Percentiles rank a stretch among this genome's conserved stretches.
Evolutionary conservation across 2,329 filamentous ascomycete species (phyloP).

Genomic region (Fusarium sp.): DNA sequence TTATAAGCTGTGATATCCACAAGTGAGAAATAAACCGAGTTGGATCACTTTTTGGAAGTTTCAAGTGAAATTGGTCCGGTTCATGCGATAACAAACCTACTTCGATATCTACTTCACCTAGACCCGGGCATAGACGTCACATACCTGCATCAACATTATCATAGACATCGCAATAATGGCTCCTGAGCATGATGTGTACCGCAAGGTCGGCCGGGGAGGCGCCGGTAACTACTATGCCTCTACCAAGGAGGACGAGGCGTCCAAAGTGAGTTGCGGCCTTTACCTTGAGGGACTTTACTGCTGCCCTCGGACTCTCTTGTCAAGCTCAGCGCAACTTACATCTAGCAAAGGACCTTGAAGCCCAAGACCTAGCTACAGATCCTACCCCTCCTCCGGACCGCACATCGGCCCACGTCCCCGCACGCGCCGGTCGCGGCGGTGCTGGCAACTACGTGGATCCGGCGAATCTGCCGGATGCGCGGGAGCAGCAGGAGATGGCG

Average conservation of each 20-base stretch:
- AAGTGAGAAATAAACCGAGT: constrained; percentile 10
- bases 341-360: constrained; percentile 56
- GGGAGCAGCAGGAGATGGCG: constrained; percentile 54
- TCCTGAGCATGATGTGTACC: constrained; percentile 61
- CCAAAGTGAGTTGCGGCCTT: constrained; percentile 46
- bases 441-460: constrained; percentile 72
- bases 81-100: constrained; percentile 6
- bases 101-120: constrained; percentile 10
- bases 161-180: constrained; percentile 35
- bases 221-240: constrained; percentile 75
- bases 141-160: constrained; percentile 6
- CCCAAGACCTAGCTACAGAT: constrained; percentile 51
- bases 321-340: constrained; percentile 17
- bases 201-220: constrained; percentile 72
- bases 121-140: background rate
- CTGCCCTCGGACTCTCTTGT: background rate
- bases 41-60: background rate
- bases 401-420: constrained; percentile 53
- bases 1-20: constrained; percentile 17
- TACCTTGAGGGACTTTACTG: background rate
- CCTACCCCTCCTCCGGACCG: constrained; percentile 45
- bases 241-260: constrained; percentile 65
- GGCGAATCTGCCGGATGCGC: constrained; percentile 51
- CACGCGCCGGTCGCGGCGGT: constrained; percentile 70
- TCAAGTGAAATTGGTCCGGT: background rate